Evolutionary conservation across 331 rosid species (phyloP).

Genomic region (Ulmus americana): DNA sequence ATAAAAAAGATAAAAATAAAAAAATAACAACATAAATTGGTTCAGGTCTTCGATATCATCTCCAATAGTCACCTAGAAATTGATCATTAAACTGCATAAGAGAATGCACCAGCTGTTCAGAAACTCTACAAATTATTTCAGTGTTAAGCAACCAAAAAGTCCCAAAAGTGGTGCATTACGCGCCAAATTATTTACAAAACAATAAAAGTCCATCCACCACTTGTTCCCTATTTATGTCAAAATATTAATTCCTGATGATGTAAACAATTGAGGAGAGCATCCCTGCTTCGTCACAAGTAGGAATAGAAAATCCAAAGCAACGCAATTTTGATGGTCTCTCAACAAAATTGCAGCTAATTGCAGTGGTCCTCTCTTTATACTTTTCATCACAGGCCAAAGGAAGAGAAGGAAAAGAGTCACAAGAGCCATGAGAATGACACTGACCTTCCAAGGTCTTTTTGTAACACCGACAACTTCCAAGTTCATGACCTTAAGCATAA

Average conservation of each 20-base stretch:
- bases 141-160: neutral
- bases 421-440: constrained; percentile 29
- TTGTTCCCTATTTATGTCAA: neutral
- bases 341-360: constrained; percentile 27
- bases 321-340: constrained; percentile 21
- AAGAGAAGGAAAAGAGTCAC: constrained; percentile 26
- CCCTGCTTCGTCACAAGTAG: constrained; percentile 3
- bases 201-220: neutral
- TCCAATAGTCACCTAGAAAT: neutral
- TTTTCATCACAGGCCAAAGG: constrained; percentile 18
- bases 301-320: constrained; percentile 9
- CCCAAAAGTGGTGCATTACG: neutral
- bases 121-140: constrained; percentile 1
- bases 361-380: constrained; percentile 20
- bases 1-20: neutral
- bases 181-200: neutral
- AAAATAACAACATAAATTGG: neutral
- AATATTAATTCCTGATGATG: neutral
- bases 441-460: constrained; percentile 7
- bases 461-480: neutral
- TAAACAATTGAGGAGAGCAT: neutral
- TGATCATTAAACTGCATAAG: neutral
- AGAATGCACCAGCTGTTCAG: neutral
- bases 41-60: neutral
- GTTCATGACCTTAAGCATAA: neutral